Percentiles rank a stretch among this genome's conserved stretches.
Conservation (phyloP, 2,329 filamentous ascomycete species). For the Cordyceps cateniannulata region DNA sequence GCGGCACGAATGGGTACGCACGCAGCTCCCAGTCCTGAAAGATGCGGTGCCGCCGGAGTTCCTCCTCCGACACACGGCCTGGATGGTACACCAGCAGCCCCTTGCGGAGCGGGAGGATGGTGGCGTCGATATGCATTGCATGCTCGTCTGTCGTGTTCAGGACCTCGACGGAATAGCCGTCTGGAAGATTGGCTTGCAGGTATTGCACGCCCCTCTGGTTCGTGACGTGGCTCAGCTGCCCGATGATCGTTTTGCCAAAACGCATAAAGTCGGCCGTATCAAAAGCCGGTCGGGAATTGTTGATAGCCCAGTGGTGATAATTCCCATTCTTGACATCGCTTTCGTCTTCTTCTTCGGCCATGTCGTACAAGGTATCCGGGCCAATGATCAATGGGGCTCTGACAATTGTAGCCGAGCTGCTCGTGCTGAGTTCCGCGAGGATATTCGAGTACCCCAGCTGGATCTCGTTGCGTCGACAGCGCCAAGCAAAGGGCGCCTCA, state of each 20-base stretch:
- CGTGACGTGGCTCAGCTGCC: not conserved
- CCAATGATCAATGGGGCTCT: not conserved
- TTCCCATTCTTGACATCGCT: too few relatives aligned
- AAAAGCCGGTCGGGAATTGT: not conserved
- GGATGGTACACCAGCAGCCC: conserved; percentile 23
- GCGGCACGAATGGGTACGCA: conserved; percentile 21
- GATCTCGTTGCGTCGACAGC: conserved; percentile 20
- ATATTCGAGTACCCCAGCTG: conserved; percentile 15
- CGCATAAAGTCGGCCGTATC: conserved; percentile 3
- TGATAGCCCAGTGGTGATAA: not conserved
- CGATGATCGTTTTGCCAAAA: not conserved
- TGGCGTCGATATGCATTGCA: conserved; percentile 26
- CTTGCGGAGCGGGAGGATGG: conserved; percentile 23
- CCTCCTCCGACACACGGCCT: conserved; percentile 18
- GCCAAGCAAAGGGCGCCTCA: conserved; percentile 24
- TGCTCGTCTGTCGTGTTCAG: conserved; percentile 19
- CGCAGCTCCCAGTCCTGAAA: conserved; percentile 23
- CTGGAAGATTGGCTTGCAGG: not conserved
- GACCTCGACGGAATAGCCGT: conserved; percentile 23
- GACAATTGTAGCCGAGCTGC: not conserved
- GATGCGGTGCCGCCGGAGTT: conserved; percentile 19
- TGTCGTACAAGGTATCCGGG: not conserved
- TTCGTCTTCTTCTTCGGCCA: too few relatives aligned
- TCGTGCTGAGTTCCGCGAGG: not conserved
- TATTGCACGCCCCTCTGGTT: not conserved